Conservation (phyloP, 225 moss, liverwort and hornwort species). For the Takakia lepidozioides region DNA sequence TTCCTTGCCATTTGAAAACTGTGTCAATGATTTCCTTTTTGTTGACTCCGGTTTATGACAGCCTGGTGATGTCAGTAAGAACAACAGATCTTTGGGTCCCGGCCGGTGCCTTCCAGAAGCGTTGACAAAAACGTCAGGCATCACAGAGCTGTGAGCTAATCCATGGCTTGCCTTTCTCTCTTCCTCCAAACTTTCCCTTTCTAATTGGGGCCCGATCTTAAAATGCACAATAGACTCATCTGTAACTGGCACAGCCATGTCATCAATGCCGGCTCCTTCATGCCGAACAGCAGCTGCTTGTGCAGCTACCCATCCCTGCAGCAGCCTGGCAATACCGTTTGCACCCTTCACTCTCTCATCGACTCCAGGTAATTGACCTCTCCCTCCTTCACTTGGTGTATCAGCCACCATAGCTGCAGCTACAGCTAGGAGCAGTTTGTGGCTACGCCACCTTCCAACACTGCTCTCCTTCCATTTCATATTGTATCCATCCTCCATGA, state of each 20-base stretch:
- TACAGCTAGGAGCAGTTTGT: constrained; percentile 30
- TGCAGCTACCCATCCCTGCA: constrained; percentile 73
- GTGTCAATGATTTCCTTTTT: constrained; percentile 1
- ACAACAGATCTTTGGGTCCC: constrained; percentile 48
- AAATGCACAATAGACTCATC: constrained; percentile 66
- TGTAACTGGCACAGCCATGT: constrained; percentile 47
- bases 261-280: constrained; percentile 17
- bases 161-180: constrained; percentile 30
- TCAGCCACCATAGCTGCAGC: constrained; percentile 10
- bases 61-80: constrained; percentile 28
- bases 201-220: constrained; percentile 26
- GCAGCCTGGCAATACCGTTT: constrained; percentile 21
- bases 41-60: constrained; percentile 5
- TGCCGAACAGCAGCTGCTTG: constrained; percentile 41
- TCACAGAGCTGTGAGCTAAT: constrained; percentile 26
- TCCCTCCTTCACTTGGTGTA: constrained; percentile 15
- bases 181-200: constrained; percentile 16
- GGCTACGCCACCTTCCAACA: constrained; percentile 35
- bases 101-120: constrained; percentile 8
- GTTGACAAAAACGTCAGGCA: constrained; percentile 29
- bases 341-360: constrained; percentile 15
- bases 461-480: constrained; percentile 12
- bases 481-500: constrained; percentile 2
- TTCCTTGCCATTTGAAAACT: constrained; percentile 9
- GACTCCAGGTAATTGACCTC: constrained; percentile 15